A percentile compares a stretch with the other conserved stretches of the same genome.
These are phyloP conservation scores for Raphidocelis subcapitata DNA, from an alignment of 139 green algal species.

Conservation along the genomic window DNA sequence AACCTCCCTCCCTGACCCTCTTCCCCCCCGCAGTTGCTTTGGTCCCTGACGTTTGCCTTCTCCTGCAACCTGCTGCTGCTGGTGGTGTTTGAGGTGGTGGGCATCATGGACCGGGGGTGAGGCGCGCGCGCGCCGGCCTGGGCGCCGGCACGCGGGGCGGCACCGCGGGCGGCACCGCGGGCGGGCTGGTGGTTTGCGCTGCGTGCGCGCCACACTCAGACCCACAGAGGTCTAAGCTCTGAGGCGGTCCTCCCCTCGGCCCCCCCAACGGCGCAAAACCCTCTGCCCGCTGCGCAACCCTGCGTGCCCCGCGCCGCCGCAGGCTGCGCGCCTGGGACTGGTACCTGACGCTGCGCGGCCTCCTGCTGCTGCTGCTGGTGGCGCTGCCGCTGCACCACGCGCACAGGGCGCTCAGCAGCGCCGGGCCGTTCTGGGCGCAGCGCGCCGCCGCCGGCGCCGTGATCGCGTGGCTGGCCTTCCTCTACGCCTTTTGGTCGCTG, in stretches of 20 bases:
- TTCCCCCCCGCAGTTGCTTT: conserved; percentile 61
- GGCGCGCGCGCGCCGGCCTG: conserved; percentile 2
- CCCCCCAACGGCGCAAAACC: too few relatives aligned
- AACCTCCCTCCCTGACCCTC: too few relatives aligned
- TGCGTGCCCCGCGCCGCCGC: conserved; percentile 12
- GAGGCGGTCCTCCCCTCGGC: too few relatives aligned
- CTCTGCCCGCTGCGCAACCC: too few relatives aligned
- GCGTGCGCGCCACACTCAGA: too few relatives aligned
- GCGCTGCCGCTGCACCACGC: conserved; percentile 65
- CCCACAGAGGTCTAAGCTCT: too few relatives aligned
- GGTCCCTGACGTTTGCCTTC: conserved; percentile 84
- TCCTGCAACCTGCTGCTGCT: conserved; percentile 90
- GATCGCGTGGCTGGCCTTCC: conserved; percentile 36
- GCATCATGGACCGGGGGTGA: conserved; percentile 61
- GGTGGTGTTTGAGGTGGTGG: conserved; percentile 88
- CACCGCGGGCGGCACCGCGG: too few relatives aligned
- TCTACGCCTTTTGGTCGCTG: conserved; percentile 77
- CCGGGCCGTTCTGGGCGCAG: conserved; percentile 1
- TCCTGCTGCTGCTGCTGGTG: conserved; percentile 81
- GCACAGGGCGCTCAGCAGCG: not conserved
- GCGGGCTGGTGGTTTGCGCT: too few relatives aligned
- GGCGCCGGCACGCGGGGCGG: too few relatives aligned
- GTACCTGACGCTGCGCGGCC: conserved; percentile 70
- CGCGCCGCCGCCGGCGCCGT: conserved; percentile 4
- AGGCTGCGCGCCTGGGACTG: conserved; percentile 75